A percentile compares a stretch with the other conserved stretches of the same genome.
Evolutionary conservation across 2,329 filamentous ascomycete genomes (phyloP).

Genomic region (Ceratocystis variospora): DNA sequence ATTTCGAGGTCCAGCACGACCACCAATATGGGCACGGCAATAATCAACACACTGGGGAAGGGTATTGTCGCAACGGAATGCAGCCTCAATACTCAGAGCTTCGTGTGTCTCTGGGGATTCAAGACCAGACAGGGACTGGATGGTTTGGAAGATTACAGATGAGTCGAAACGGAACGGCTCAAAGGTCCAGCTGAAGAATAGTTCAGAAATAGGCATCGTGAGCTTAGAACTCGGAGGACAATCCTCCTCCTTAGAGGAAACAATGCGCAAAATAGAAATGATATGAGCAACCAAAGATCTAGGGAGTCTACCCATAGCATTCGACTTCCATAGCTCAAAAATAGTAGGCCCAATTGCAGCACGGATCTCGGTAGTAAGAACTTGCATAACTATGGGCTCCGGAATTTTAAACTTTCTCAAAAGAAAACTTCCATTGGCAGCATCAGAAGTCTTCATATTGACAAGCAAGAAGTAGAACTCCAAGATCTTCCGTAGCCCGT

Average conservation of each 20-base stretch:
- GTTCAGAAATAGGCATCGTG: neutral
- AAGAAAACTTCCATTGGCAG: conserved; percentile 11
- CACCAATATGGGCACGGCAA: conserved; percentile 48
- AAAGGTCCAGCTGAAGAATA: neutral
- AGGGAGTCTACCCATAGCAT: conserved; percentile 67
- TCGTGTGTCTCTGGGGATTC: conserved; percentile 23
- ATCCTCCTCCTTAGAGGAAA: conserved; percentile 8
- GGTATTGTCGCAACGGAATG: conserved; percentile 68
- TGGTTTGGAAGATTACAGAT: conserved; percentile 30
- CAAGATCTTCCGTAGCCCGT: conserved; percentile 67
- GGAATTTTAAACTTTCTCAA: neutral
- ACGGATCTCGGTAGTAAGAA: conserved; percentile 77
- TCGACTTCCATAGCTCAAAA: conserved; percentile 69
- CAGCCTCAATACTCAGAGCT: conserved; percentile 59
- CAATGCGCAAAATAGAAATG: conserved; percentile 13
- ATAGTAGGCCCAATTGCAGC: conserved; percentile 65
- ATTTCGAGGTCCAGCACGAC: conserved; percentile 46
- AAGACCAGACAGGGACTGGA: conserved; percentile 29
- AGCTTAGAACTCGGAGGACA: neutral
- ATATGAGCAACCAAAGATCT: conserved; percentile 11
- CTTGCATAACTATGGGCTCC: conserved; percentile 37
- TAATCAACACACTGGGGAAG: conserved; percentile 53
- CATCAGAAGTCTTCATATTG: conserved; percentile 11
- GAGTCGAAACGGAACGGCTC: conserved; percentile 19
- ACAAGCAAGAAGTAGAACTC: conserved; percentile 47